Evolutionary conservation across 768 basidiomycete species (phyloP), one percentile per base, ranked within the genome.

Genomic region (Naganishia vishniacii): DNA sequence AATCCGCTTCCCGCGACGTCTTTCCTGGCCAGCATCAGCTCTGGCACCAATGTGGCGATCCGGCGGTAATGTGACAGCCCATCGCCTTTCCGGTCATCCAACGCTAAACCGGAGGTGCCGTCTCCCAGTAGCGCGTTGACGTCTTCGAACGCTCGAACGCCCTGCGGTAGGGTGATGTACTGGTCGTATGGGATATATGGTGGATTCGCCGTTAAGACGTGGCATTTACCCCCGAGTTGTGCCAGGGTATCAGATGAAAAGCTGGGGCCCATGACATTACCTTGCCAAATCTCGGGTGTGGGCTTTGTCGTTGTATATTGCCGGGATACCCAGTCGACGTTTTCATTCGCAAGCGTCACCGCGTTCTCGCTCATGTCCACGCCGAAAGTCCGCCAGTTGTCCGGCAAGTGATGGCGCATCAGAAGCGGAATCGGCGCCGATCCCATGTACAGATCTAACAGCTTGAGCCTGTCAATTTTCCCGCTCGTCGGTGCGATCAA

Each of bases 361-460:
- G 60, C 46, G 25, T 31, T 23, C 2, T 34, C 37, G 11, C 62
- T 62, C 34, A 29, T 12, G 29, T 51, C 48, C 6, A 56, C 59
- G 1, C 42, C 41, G 25, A 25, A 60, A 29, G 42, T 45, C 4
- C 59, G 32, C 32, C 53, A 56, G 20, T 56, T 61, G 15, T 64
- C 42, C 2, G 32, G 20, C n/a, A 72, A 62, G 8, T 29, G 23
- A 34, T 85, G 82, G 71, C 85, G 85, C 18, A 98, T 80, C n/a
- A 90, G 81, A 44, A 95, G 82, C 1, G 91, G 88, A 56, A 97
- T 92, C 75, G 91, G 92, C 15, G 88, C 94, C 0, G 90, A 84
- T 48, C 94, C 94, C 5, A 92, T 94, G 75, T 93, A 91, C 47
- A 98, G 84, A 78, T 99, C 94, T 32, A 97, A 80, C 28, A 93